phyloP scores from a whole-genome alignment of 2,329 filamentous ascomycete species.

The Stagonosporopsis rhizophila region DNA sequence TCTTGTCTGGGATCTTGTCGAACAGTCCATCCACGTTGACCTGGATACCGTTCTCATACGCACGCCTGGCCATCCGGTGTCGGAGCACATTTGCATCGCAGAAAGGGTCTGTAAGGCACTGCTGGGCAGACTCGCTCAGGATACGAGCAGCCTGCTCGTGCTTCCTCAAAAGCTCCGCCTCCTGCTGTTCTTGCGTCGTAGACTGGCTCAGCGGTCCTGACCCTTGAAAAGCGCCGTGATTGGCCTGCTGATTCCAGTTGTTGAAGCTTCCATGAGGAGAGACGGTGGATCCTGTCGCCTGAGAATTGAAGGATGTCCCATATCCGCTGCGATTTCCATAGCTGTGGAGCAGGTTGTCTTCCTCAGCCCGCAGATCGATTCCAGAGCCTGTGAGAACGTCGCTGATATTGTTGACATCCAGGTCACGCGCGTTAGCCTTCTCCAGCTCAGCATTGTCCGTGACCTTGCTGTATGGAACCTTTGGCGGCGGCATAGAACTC shows the following conservation, averaged over 20 bases:
- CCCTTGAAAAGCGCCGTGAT: slow-evolving; percentile 50
- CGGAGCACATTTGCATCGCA: slow-evolving; percentile 67
- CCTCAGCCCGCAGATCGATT: slow-evolving; percentile 86
- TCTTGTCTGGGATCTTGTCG: slow-evolving; percentile 48
- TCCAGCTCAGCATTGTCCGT: slow-evolving; percentile 53
- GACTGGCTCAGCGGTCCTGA: slow-evolving; percentile 58
- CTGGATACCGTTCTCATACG: slow-evolving; percentile 64
- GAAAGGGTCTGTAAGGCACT: slow-evolving; percentile 78
- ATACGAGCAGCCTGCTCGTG: slow-evolving; percentile 71
- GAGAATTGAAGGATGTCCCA: slow-evolving; percentile 54
- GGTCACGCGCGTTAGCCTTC: slow-evolving; percentile 63
- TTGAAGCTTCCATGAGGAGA: slow-evolving; percentile 57
- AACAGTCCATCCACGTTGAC: slow-evolving; percentile 65
- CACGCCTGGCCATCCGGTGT: slow-evolving; percentile 63
- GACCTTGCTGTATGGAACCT: slow-evolving; percentile 61
- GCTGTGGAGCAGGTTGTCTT: slow-evolving; percentile 76
- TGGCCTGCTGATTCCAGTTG: slow-evolving; percentile 51
- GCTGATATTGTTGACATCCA: slow-evolving; percentile 74
- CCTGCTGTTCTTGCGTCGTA: slow-evolving; percentile 69
- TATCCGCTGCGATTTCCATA: slow-evolving; percentile 61
- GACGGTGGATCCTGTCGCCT: slow-evolving; percentile 42
- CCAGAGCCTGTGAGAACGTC: slow-evolving; percentile 86
- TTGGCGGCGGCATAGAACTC: slow-evolving; percentile 67
- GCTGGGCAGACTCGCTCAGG: slow-evolving; percentile 66
- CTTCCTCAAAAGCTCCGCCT: slow-evolving; percentile 69